Percentiles rank a stretch among this genome's conserved stretches.
Conservation (phyloP, 257 asterid genomes). For the Misopates orontium region DNA sequence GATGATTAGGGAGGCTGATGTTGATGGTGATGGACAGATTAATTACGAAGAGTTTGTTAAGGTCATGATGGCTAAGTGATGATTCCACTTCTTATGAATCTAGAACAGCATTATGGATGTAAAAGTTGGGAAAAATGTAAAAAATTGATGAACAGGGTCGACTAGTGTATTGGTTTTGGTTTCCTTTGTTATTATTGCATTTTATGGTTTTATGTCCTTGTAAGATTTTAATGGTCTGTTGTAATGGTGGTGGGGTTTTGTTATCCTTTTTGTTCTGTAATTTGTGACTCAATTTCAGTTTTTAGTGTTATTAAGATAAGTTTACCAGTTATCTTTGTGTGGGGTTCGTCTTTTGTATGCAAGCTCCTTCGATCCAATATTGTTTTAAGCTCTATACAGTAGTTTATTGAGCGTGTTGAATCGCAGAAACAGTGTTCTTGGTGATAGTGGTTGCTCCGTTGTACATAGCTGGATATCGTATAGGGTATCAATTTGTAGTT, state of each 20-base stretch:
- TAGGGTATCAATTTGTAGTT: too few species aligned
- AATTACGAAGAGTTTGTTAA: slow-evolving; percentile 66
- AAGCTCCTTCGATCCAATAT: too few species aligned
- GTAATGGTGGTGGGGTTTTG: slow-evolving; percentile 30
- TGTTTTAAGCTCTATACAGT: neutral
- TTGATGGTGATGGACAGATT: slow-evolving; percentile 64
- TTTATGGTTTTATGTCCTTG: slow-evolving; percentile 27
- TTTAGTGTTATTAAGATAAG: neutral
- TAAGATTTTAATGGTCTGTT: slow-evolving; percentile 28
- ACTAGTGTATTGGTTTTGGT: slow-evolving; percentile 18
- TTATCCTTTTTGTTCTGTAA: slow-evolving; percentile 18
- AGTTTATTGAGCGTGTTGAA: too few species aligned
- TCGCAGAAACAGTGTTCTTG: too few species aligned
- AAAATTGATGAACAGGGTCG: slow-evolving; percentile 27
- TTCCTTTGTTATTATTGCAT: slow-evolving; percentile 22
- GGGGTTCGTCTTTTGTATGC: neutral
- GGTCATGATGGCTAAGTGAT: slow-evolving; percentile 69
- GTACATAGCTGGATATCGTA: too few species aligned
- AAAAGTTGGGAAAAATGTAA: neutral
- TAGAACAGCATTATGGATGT: slow-evolving; percentile 16
- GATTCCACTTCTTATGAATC: slow-evolving; percentile 11
- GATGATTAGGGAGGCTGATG: slow-evolving; percentile 76
- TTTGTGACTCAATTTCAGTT: neutral
- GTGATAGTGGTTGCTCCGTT: too few species aligned
- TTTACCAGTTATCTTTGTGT: neutral